These are phyloP conservation scores for Penium margaritaceum DNA, from an alignment of 139 green algal genomes.

Conservation along the genomic window DNA sequence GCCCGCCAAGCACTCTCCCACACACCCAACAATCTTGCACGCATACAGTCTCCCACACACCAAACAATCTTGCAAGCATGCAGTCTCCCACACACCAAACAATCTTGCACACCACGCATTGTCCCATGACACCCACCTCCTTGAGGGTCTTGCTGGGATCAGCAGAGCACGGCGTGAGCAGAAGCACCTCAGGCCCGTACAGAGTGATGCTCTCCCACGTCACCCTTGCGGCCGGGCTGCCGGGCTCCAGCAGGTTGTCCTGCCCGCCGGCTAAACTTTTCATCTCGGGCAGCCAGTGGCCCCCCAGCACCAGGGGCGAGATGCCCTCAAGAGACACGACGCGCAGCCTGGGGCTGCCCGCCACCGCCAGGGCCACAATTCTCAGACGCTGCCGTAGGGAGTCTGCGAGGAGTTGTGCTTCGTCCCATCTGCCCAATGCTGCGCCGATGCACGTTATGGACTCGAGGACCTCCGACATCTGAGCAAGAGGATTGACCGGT, in stretches of 20 bases:
- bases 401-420: slow-evolving; percentile 59
- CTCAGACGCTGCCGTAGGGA: slow-evolving; percentile 64
- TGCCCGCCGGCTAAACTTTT: slow-evolving; percentile 56
- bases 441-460: slow-evolving; percentile 68
- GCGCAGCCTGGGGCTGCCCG: slow-evolving; percentile 38
- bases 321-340: slow-evolving; percentile 67
- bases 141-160: slow-evolving; percentile 38
- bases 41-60: not conserved
- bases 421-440: slow-evolving; percentile 53
- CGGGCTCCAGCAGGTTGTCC: slow-evolving; percentile 54
- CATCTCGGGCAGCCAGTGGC: slow-evolving; percentile 64
- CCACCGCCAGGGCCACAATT: slow-evolving; percentile 49
- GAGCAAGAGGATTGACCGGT: not conserved
- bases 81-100: not conserved
- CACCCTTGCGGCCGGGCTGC: slow-evolving; percentile 42
- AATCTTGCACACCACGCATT: not conserved
- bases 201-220: slow-evolving; percentile 53
- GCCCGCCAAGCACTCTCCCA: too few relatives aligned
- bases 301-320: slow-evolving; percentile 47
- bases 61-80: not conserved
- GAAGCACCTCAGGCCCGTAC: slow-evolving; percentile 67
- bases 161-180: slow-evolving; percentile 53
- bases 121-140: slow-evolving; percentile 40
- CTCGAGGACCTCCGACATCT: slow-evolving; percentile 68
- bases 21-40: too few relatives aligned